phyloP scores from a whole-genome alignment of 2,329 filamentous ascomycete genomes.

The Cladosporium velox region DNA sequence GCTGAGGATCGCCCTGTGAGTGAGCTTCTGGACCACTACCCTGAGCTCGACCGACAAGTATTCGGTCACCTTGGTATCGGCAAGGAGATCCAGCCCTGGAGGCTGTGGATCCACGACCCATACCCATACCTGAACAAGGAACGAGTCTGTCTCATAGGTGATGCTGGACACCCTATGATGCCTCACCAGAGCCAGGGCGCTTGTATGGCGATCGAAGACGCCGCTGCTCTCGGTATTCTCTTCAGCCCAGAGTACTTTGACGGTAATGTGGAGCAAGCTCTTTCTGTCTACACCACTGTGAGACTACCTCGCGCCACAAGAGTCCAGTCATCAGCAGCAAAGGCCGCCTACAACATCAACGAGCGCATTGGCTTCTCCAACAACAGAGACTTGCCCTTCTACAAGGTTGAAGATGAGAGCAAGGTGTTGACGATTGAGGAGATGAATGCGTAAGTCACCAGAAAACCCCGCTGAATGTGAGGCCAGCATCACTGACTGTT shows the following conservation, averaged over 20 bases:
- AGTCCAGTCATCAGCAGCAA: slow-evolving; percentile 40
- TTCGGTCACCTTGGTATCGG: slow-evolving; percentile 60
- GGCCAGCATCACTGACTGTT: background rate
- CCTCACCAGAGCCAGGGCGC: slow-evolving; percentile 70
- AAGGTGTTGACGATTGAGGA: slow-evolving; percentile 68
- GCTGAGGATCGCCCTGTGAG: slow-evolving; percentile 52
- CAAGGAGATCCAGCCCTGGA: slow-evolving; percentile 65
- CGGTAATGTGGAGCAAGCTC: slow-evolving; percentile 37
- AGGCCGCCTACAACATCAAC: slow-evolving; percentile 43
- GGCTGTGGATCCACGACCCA: slow-evolving; percentile 65
- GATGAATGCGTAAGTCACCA: slow-evolving; percentile 63
- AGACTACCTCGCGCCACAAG: slow-evolving; percentile 42
- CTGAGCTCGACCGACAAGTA: slow-evolving; percentile 61
- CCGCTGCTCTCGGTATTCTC: slow-evolving; percentile 62
- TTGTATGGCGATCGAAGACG: slow-evolving; percentile 69
- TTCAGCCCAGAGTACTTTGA: slow-evolving; percentile 54
- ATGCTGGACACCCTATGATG: slow-evolving; percentile 67
- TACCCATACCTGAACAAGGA: slow-evolving; percentile 60
- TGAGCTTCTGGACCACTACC: slow-evolving; percentile 61
- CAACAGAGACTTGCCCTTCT: slow-evolving; percentile 58
- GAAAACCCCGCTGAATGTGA: background rate
- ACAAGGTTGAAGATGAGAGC: slow-evolving; percentile 63
- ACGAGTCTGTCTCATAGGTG: slow-evolving; percentile 61
- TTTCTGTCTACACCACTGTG: slow-evolving; percentile 41
- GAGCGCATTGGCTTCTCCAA: slow-evolving; percentile 58